Percentiles rank a stretch among this genome's conserved stretches.
Conservation (phyloP, 805 yeast species). For the Myxozyma kluyveri region DNA sequence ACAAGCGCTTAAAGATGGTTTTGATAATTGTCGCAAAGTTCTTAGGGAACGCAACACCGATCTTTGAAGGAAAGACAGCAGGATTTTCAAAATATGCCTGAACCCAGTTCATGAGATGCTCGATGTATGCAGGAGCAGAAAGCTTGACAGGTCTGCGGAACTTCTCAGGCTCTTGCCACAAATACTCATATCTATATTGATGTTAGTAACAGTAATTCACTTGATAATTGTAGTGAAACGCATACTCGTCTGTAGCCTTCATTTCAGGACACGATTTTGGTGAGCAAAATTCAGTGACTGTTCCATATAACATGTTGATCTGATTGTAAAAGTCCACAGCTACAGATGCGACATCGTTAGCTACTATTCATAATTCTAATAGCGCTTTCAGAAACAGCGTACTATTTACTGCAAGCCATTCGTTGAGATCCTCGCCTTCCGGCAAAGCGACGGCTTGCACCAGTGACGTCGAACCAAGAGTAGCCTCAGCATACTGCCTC, state of each 20-base stretch:
- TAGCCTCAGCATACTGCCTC: slow-evolving; percentile 87
- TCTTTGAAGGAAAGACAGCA: slow-evolving; percentile 80
- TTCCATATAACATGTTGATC: slow-evolving; percentile 92
- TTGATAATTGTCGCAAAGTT: slow-evolving; percentile 75
- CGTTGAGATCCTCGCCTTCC: slow-evolving; percentile 83
- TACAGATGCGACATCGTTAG: not conserved
- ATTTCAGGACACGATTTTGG: slow-evolving; percentile 92
- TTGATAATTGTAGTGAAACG: not conserved
- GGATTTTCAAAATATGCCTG: slow-evolving; percentile 92
- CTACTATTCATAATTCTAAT: not conserved
- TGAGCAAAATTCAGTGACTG: slow-evolving; percentile 94
- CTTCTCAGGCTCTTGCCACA: slow-evolving; percentile 81
- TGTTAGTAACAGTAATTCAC: not conserved
- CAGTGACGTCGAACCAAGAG: slow-evolving; percentile 86
- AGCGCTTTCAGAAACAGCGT: not conserved
- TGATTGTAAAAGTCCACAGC: slow-evolving; percentile 97
- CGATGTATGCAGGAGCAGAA: slow-evolving; percentile 94
- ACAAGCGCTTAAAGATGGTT: slow-evolving; percentile 85
- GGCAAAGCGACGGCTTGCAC: slow-evolving; percentile 93
- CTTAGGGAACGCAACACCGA: slow-evolving; percentile 88
- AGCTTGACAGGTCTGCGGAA: slow-evolving; percentile 75
- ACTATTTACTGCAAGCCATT: slow-evolving; percentile 90
- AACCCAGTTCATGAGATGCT: slow-evolving; percentile 90
- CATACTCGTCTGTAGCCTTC: slow-evolving; percentile 94
- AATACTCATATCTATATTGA: slow-evolving; percentile 55